Conservation (phyloP, 2,329 filamentous ascomycete genomes). For the Fusarium pilosicola region DNA sequence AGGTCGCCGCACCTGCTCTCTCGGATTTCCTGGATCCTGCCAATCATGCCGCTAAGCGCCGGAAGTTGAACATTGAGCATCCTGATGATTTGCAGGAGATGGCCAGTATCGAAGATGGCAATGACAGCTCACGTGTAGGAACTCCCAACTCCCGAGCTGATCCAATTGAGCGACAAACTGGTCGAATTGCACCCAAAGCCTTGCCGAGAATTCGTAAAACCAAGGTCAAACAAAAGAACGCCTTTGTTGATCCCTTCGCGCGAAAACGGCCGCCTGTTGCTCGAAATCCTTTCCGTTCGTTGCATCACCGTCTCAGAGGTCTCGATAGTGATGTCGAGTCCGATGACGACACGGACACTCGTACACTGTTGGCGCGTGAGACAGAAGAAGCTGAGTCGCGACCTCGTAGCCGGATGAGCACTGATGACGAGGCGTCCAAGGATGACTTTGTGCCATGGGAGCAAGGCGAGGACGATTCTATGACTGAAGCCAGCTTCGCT, state of each 20-base stretch:
- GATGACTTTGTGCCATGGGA: conserved; percentile 61
- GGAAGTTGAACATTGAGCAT: conserved; percentile 80
- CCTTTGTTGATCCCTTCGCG: conserved; percentile 74
- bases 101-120: conserved; percentile 63
- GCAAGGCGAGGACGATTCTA: conserved; percentile 68
- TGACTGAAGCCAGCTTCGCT: conserved; percentile 78
- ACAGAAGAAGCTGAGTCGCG: conserved; percentile 89
- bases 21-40: conserved; percentile 84
- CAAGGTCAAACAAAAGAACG: conserved; percentile 68
- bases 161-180: conserved; percentile 68
- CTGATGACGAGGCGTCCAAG: conserved; percentile 65
- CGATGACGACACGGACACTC: conserved; percentile 78
- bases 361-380: conserved; percentile 70
- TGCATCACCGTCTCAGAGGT: conserved; percentile 79
- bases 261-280: conserved; percentile 67
- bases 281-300: conserved; percentile 75
- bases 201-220: conserved; percentile 80
- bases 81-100: conserved; percentile 68
- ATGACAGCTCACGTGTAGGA: conserved; percentile 69
- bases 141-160: conserved; percentile 74
- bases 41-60: conserved; percentile 81
- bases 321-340: conserved; percentile 80
- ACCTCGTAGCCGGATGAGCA: conserved; percentile 78
- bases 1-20: conserved; percentile 83
- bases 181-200: conserved; percentile 65